Evolutionary conservation across 164 flowering plant genomes (phyloP).

Genomic region (Echeveria elegans): DNA sequence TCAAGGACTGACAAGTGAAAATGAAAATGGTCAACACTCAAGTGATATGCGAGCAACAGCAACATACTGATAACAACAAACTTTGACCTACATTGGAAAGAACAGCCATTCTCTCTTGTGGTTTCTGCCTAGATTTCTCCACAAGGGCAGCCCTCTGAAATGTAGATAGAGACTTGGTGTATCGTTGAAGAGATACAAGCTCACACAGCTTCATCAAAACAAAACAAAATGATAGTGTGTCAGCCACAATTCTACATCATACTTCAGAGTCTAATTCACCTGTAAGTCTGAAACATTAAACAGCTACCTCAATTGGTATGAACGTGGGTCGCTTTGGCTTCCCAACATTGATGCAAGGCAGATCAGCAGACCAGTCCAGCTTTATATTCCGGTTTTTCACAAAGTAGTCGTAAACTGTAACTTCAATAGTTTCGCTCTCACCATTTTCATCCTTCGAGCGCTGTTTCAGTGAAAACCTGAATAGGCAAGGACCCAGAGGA

Average conservation of each 20-base stretch:
- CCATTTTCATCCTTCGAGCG: conserved; percentile 25
- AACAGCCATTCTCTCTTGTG: conserved; percentile 65
- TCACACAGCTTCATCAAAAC: conserved; percentile 51
- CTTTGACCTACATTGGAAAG: conserved; percentile 44
- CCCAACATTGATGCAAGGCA: conserved; percentile 63
- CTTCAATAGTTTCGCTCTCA: conserved; percentile 19
- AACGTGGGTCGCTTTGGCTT: conserved; percentile 60
- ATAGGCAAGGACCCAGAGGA: too few relatives aligned
- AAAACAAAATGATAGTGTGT: neutral
- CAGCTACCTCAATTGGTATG: conserved; percentile 36
- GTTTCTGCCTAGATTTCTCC: conserved; percentile 90
- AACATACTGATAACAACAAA: neutral
- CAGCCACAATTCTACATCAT: conserved; percentile 16
- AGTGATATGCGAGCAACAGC: neutral
- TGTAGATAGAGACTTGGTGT: conserved; percentile 64
- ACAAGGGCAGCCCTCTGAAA: conserved; percentile 76
- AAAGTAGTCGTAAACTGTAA: conserved; percentile 50
- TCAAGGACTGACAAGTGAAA: conserved; percentile 35
- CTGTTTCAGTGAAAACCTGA: conserved; percentile 54
- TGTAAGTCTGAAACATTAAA: too few relatives aligned
- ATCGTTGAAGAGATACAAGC: conserved; percentile 77
- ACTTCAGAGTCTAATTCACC: too few relatives aligned
- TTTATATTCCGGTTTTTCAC: conserved; percentile 29
- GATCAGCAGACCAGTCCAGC: conserved; percentile 35
- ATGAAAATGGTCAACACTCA: too few relatives aligned